Evolutionary conservation across 1,139 yeast species (phyloP), one percentile per base, ranked within the genome.

Genomic region (Saccharomyces hybrid): DNA sequence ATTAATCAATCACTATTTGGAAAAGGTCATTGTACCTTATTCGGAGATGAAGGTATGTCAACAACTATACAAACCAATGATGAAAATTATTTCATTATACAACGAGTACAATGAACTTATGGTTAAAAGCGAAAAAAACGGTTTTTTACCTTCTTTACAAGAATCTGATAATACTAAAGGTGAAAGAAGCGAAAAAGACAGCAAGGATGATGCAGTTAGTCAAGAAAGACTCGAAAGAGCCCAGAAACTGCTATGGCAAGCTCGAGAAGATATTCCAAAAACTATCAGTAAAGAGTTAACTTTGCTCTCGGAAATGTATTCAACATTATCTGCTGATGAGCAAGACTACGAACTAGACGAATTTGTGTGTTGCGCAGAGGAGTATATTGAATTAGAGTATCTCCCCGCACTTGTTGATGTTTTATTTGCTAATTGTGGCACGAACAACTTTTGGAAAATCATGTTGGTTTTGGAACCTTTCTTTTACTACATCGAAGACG

Each of bases 311-410:
- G 71, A 69, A 48, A 67, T 70, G 71, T 70, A 69, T 52, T 65
- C 71, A 1, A 67, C 71, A 1, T 56, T 67, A 42, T 67, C 70
- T 12, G 70, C 71, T 2, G 71, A 67, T 52, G 73, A 70, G 55
- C 73, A 70, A 55, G 73, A 70, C 54, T 69, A 64, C 47, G 69
- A 68, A 54, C 53, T 70, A 24, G 71, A 68, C 54, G 71, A 69
- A 53, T 70, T 70, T 60, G 73, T 70, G 2, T 64, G 70, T 52
- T 67, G 71, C 54, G 73, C 73, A 2, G 73, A 70, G 49, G 71
- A 68, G 53, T 70, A 69, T 50, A 69, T 69, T 44, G 72, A 70
- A 57, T 54, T 66, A n/a, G 70, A 67, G 52, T 70, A 64, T 54
- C 56, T 69, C 29, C 72, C 73, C n/a, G 61, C 65, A 14, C 57